These are phyloP conservation scores for Colletotrichum cordylinicola DNA, from an alignment of 2,329 filamentous ascomycete species.

Conservation along the genomic window DNA sequence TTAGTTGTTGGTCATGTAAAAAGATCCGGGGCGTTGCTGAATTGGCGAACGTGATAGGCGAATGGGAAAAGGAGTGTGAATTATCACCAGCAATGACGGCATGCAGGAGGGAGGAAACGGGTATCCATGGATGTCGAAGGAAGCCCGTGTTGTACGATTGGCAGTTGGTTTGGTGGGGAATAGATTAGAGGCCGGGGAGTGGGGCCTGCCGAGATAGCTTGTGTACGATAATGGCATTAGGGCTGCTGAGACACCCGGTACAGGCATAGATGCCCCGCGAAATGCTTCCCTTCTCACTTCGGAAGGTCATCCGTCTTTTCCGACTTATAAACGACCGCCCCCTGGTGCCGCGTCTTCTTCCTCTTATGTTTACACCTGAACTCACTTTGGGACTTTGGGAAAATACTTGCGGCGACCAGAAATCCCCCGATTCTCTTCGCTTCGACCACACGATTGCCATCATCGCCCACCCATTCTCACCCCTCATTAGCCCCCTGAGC, in stretches of 20 bases:
- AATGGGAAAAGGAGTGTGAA: neutral
- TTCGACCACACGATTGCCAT: neutral
- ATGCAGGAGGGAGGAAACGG: neutral
- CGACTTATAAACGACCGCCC: conserved; percentile 2
- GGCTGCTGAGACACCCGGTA: neutral
- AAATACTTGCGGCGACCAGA: neutral
- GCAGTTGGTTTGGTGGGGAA: neutral
- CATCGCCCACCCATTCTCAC: neutral
- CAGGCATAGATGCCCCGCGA: neutral
- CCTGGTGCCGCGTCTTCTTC: neutral
- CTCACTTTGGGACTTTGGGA: neutral
- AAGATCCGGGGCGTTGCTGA: neutral
- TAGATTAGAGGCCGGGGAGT: neutral
- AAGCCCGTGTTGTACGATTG: neutral
- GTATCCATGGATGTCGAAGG: neutral
- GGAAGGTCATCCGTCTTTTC: neutral
- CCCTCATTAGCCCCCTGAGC: neutral
- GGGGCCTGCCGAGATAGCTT: neutral
- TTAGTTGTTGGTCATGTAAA: neutral
- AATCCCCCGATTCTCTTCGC: neutral
- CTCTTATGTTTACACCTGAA: neutral
- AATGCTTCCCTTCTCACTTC: neutral
- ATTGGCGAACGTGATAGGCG: neutral
- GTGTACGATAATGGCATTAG: conserved; percentile 11
- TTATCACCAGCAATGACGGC: neutral